Evolutionary conservation across 1,284 basidiomycete genomes (phyloP).

Genomic region (Testicularia cyperi): DNA sequence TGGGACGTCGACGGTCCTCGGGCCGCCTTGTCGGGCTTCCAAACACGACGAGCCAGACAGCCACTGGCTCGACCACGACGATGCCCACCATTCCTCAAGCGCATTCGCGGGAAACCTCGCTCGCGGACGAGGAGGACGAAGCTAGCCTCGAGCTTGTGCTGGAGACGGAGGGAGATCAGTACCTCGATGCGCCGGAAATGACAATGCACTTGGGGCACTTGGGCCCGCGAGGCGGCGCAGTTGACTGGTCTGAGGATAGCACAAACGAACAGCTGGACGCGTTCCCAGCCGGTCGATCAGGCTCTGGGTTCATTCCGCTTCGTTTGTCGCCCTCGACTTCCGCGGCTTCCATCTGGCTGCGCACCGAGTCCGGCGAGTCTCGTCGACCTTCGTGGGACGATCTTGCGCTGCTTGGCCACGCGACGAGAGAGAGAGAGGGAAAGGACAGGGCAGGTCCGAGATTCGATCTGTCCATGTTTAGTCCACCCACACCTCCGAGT

Average conservation of each 20-base stretch:
- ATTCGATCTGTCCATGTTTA: conserved; percentile 16
- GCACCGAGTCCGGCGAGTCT: too few relatives aligned
- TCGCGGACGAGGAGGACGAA: conserved; percentile 6
- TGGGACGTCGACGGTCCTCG: conserved; percentile 23
- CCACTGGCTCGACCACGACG: conserved; percentile 1
- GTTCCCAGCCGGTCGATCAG: too few relatives aligned
- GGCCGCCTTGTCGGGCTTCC: conserved; percentile 1
- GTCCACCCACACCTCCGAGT: background rate
- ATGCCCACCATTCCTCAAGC: conserved; percentile 31
- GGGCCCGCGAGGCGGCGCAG: conserved; percentile 10
- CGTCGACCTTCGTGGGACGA: conserved; percentile 23
- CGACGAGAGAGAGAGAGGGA: background rate
- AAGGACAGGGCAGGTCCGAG: background rate
- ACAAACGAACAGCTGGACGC: too few relatives aligned
- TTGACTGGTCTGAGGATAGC: too few relatives aligned
- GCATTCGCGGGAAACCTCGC: conserved; percentile 15
- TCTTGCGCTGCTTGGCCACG: conserved; percentile 5
- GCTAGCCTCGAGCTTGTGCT: too few relatives aligned
- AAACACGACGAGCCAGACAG: background rate
- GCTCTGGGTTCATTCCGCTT: too few relatives aligned
- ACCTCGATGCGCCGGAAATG: too few relatives aligned
- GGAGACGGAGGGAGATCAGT: too few relatives aligned
- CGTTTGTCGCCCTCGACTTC: too few relatives aligned
- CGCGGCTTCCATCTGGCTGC: too few relatives aligned
- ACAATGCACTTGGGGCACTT: too few relatives aligned